Base-by-base conservation (phyloP, 345 rosid genomes). In the Combretum micranthum region DNA sequence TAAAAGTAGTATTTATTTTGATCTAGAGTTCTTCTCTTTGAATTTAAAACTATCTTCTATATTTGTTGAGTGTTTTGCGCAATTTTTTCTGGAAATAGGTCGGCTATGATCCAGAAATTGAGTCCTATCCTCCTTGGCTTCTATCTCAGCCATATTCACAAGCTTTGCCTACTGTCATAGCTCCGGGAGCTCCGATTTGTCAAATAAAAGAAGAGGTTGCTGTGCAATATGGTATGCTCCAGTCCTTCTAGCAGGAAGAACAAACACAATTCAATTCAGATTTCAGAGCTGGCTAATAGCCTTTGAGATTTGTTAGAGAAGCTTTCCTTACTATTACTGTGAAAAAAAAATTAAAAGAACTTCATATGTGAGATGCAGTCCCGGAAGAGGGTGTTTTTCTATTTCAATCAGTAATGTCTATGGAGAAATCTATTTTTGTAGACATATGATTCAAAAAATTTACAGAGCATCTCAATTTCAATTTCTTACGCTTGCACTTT, bases 21-120 rank as follows among this genome's bases (percentile, higher is more conserved):
- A 47, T 20, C 21, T 51, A 26, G 15, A n/a, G 52, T 23, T 54
- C 50, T 49, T 53, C 42, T n/a, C n/a, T 17, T 9, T 0, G 17
- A 37, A 15, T 10, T 43, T 6, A 49, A n/a, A n/a, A 16, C 15
- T 43, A 52, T 11, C 20, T 11, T 25, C 3, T 20, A 15, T 0
- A 48, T 17, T 5, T 54, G 26, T 32, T 48, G 15, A 16, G 44
- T 12, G 19, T 22, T 25, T 53, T 42, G 5, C 13, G 20, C 25
- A n/a, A n/a, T n/a, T 15, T 55, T 23, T 15, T 61, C 45, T 43
- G 45, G n/a, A 62, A 25, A 21, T 75, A 88, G 96, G 92, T 92
- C 63, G 98, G 96, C 37, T 92, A 86, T 75, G 96, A 88, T 77
- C 98, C 98, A 39, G 96, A 83, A 68, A 59, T 67, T 26, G 98